Conservation (phyloP, 2,329 filamentous ascomycete genomes). For the Monosporascus sp. region DNA sequence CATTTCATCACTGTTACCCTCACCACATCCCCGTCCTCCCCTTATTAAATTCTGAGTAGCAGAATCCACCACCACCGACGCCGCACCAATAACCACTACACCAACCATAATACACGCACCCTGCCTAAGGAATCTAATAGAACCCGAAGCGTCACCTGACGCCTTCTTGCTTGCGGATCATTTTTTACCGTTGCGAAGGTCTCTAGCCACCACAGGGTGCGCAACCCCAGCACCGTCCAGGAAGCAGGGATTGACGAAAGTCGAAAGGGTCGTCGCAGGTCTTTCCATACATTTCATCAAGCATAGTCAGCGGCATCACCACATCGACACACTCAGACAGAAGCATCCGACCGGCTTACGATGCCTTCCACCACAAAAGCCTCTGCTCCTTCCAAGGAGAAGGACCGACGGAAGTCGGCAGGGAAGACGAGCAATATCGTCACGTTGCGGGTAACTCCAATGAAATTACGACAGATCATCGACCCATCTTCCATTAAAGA, state of each 20-base stretch:
- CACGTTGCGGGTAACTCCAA: constrained; percentile 47
- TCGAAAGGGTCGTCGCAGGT: not conserved
- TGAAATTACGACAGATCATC: constrained; percentile 45
- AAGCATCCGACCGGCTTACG: constrained; percentile 6
- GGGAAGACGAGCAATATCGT: constrained; percentile 35
- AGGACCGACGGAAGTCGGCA: constrained; percentile 39
- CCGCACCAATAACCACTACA: not conserved
- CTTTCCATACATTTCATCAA: not conserved
- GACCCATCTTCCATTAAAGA: constrained; percentile 38
- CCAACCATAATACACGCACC: too few relatives aligned
- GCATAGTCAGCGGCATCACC: constrained; percentile 1
- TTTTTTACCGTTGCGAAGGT: too few relatives aligned
- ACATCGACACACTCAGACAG: not conserved
- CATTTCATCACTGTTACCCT: constrained; percentile 4
- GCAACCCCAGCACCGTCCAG: not conserved
- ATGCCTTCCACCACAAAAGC: constrained; percentile 33
- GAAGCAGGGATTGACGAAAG: too few relatives aligned
- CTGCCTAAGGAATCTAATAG: too few relatives aligned
- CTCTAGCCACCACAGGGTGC: too few relatives aligned
- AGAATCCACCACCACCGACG: not conserved
- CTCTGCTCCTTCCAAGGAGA: constrained; percentile 33
- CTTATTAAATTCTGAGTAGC: constrained; percentile 1
- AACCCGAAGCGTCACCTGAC: too few relatives aligned
- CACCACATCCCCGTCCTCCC: constrained; percentile 8
- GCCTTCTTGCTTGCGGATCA: too few relatives aligned